Percentiles rank a stretch among this genome's conserved stretches.
Evolutionary conservation across 208 protist species (phyloP).

Genomic region (Phytomonas serpens): DNA sequence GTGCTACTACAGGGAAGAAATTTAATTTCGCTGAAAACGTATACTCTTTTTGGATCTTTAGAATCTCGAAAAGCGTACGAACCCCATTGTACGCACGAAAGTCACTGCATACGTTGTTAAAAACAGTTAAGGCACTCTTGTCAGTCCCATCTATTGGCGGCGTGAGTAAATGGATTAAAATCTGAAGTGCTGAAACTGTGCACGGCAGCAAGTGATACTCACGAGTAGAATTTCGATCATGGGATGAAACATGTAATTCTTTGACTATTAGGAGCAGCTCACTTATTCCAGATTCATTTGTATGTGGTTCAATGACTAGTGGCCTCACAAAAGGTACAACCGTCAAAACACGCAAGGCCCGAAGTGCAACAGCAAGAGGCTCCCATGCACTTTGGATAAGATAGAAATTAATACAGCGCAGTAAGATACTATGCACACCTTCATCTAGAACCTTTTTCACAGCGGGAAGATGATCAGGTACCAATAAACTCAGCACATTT

Average conservation of each 20-base stretch:
- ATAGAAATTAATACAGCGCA: constrained; percentile 71
- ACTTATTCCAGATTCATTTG: constrained; percentile 64
- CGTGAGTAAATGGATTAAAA: constrained; percentile 61
- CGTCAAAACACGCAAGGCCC: constrained; percentile 61
- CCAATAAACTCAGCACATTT: constrained; percentile 72
- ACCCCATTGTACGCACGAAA: constrained; percentile 73
- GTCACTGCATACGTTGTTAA: constrained; percentile 57
- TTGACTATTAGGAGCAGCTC: constrained; percentile 71
- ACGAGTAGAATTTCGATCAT: constrained; percentile 51
- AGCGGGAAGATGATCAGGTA: constrained; percentile 37
- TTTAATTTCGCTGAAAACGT: constrained; percentile 67
- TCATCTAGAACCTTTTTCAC: constrained; percentile 56
- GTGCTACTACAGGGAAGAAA: constrained; percentile 79
- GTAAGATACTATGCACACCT: constrained; percentile 55
- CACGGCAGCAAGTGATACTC: constrained; percentile 69
- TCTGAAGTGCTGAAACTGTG: constrained; percentile 55
- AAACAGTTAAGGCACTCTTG: constrained; percentile 47
- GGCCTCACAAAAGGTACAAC: constrained; percentile 67
- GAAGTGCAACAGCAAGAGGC: constrained; percentile 56
- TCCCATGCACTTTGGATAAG: constrained; percentile 76
- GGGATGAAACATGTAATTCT: constrained; percentile 49
- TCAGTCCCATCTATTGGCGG: constrained; percentile 58
- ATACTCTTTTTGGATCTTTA: constrained; percentile 55
- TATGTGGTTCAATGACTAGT: constrained; percentile 50
- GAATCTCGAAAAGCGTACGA: constrained; percentile 61